A percentile compares a stretch with the other conserved stretches of the same genome.
Conservation (phyloP, 306 rosid species). For the Cucurbita ficifolia region DNA sequence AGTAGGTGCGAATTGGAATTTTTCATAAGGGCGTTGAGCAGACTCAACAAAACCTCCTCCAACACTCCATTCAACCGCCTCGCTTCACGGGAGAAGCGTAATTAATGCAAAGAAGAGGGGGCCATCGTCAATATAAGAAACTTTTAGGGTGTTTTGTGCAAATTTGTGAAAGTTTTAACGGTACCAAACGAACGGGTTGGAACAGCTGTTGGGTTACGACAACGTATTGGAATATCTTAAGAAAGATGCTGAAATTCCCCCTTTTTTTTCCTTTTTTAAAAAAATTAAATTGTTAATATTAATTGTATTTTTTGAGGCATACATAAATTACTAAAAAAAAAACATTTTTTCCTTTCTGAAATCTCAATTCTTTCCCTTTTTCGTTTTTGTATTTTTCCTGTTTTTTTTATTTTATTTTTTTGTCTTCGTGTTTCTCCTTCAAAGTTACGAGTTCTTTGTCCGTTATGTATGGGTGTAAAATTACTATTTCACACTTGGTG, state of each 20-base stretch:
- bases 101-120: background rate
- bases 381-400: too few species aligned
- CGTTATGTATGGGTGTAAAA: too few species aligned
- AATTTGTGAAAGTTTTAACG: background rate
- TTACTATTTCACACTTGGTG: too few species aligned
- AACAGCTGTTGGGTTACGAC: slow-evolving; percentile 2
- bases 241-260: background rate
- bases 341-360: too few species aligned
- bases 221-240: background rate
- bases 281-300: too few species aligned
- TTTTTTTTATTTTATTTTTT: too few species aligned
- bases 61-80: background rate
- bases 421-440: too few species aligned
- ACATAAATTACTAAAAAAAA: too few species aligned
- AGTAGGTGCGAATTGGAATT: background rate
- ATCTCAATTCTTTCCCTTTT: too few species aligned
- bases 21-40: background rate
- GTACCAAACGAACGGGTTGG: background rate
- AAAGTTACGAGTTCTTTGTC: too few species aligned
- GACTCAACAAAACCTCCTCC: background rate
- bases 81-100: background rate
- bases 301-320: too few species aligned
- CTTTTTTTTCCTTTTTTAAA: background rate
- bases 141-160: background rate
- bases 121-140: background rate